Base-by-base conservation (phyloP, 1,284 basidiomycete genomes). In the Pholiota adiposa region DNA sequence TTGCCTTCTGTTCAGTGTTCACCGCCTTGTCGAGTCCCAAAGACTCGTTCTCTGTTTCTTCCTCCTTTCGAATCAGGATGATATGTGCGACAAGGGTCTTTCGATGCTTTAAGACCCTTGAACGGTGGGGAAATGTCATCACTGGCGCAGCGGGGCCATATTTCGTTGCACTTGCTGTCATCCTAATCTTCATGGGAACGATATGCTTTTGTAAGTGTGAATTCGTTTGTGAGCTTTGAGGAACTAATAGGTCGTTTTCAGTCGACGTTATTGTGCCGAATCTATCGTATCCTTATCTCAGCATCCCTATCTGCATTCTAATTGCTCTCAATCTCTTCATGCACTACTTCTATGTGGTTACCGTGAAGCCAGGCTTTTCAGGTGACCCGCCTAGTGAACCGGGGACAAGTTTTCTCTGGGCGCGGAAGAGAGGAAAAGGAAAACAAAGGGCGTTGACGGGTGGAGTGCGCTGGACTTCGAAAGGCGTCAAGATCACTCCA, bases 111-210 rank as follows among this genome's bases (percentile, higher is more conserved):
- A 92, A 88, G 72, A 78, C 81, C 21, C 75, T 97, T 29, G 96
- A 98, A 76, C 77, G 86, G 49, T 75, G 79, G 49, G 94, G 86
- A 4, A 94, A 97, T 74, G 81, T 83, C 69, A 66, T 97, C 41
- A 97, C 94, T 0, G 94, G 95, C 59, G 88, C 90, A 53, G 96
- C 94, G 14, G 96, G 97, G 0, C 96, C 96, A 0, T 84, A 92
- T 67, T 98, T 98, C 73, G 85, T 98, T 53, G 82, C 76, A 0
- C 77, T 96, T 23, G 96, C 94, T 14, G 79, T 89, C 64, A 65
- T 87, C 5, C 81, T 98, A 44, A 87, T 96, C 38, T 74, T 79
- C 2, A 70, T 81, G 0, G 94, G 93, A 23, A 80, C 85, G 0
- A 67, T 94, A 62, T 88, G 86, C 62, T 98, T 97, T 73, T 95